Evolutionary conservation across 2,329 filamentous ascomycete species (phyloP), one percentile per base, ranked within the genome.

Genomic region (Aspergillus sergii): DNA sequence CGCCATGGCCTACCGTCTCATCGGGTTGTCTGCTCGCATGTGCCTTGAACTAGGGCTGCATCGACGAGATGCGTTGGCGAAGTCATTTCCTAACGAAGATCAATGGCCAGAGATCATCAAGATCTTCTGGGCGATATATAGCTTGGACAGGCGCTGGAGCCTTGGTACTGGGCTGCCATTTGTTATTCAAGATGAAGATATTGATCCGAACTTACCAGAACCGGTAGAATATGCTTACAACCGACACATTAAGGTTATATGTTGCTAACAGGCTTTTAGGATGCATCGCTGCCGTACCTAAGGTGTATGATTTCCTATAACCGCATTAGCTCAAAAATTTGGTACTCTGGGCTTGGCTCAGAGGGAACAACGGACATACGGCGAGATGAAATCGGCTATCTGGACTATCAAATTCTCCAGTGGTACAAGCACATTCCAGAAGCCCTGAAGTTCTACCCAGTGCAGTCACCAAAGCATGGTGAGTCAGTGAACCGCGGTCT

Each of bases 111-210:
- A 87, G 57, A 88, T 91, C 0, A 84, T 91, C 32, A 87, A 89
- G 57, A 86, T 92, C 16, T 96, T 96, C 76, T 97, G 92, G 94
- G 88, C 90, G 1, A 88, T 93, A 21, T 96, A 95, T 72, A 89
- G 93, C 4, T 82, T 97, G 45, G 94, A 97, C 74, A 85, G 93
- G 45, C 85, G 93, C 57, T 97, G 93, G 93, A 93, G 91, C 66
- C 92, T 97, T 69, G 91, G 90, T n/a, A 94, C 92, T 0, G 93
- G 93, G 0, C 85, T 97, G 76, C 93, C 93, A 0, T 96, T 93
- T 79, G 89, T 91, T 2, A 83, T 96, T 41, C 90, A 94, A 68
- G 93, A 97, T 72, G 86, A 91, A 19, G 93, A 96, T 73, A 92
- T 97, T 64, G 93, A 97, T 71, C 87, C 89, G 0, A 85, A 86